Evolutionary conservation across 23 red algal genomes (phyloP).

Genomic region (Gracilaria domingensis): DNA sequence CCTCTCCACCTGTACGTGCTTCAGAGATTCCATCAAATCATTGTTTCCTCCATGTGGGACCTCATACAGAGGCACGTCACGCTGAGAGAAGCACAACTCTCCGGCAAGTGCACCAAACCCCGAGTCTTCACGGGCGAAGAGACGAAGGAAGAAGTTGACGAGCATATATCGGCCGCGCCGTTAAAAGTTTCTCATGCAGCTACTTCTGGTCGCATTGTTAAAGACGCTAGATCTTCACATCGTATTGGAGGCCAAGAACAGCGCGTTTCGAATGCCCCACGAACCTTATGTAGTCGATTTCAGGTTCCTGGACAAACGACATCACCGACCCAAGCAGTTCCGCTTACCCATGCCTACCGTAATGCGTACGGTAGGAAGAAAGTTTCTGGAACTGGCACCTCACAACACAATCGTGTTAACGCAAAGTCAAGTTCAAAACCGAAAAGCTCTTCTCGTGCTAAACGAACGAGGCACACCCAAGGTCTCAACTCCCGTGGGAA

Average conservation of each 20-base stretch:
- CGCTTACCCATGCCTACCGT: not conserved
- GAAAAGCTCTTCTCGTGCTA: not conserved
- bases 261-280: not conserved
- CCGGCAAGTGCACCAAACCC: not conserved
- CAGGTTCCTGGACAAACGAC: not conserved
- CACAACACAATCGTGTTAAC: not conserved
- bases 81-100: not conserved
- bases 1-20: not conserved
- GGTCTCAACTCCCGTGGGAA: not conserved
- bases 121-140: not conserved
- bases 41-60: not conserved
- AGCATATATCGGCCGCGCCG: not conserved
- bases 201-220: not conserved
- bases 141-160: not conserved
- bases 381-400: not conserved
- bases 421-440: not conserved
- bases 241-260: not conserved
- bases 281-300: not conserved
- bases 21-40: not conserved
- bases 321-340: not conserved
- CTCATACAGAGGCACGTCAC: not conserved
- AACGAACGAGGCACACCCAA: constrained; percentile 3
- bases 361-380: not conserved
- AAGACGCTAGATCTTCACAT: not conserved
- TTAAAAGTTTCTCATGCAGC: not conserved